Conservation (phyloP, 352 stramenopile species). For the Globisporangium mamillatum region DNA sequence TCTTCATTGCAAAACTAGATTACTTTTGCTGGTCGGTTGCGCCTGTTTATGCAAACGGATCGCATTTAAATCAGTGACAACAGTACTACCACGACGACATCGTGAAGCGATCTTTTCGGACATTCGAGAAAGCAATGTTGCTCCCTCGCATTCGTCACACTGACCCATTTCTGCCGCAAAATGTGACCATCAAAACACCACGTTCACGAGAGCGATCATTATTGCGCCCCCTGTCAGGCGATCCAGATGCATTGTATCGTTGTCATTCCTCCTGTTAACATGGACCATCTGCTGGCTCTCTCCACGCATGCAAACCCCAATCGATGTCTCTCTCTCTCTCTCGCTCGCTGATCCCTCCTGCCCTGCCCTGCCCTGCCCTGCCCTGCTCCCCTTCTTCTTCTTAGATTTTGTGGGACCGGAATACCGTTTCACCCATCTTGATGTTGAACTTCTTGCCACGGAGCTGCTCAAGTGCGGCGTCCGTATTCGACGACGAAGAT, state of each 20-base stretch:
- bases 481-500: conserved; percentile 21
- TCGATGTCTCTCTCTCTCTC: neutral
- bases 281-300: neutral
- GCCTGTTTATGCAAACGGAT: neutral
- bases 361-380: neutral
- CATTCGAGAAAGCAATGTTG: neutral
- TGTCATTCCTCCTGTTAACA: neutral
- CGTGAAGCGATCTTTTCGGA: neutral
- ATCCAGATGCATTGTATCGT: neutral
- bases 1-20: neutral
- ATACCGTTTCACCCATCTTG: conserved; percentile 75
- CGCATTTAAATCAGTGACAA: neutral
- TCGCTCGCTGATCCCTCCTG: neutral
- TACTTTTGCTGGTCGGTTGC: neutral
- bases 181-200: neutral
- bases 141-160: neutral
- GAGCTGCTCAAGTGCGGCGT: conserved; percentile 63
- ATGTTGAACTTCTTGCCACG: conserved; percentile 88
- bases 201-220: neutral
- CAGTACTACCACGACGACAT: neutral
- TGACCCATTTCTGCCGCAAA: no score
- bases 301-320: neutral
- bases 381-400: neutral
- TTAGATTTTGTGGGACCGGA: conserved; percentile 83
- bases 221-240: neutral